phyloP scores from a whole-genome alignment of 352 stramenopile species.

The Pythium apleroticum region DNA sequence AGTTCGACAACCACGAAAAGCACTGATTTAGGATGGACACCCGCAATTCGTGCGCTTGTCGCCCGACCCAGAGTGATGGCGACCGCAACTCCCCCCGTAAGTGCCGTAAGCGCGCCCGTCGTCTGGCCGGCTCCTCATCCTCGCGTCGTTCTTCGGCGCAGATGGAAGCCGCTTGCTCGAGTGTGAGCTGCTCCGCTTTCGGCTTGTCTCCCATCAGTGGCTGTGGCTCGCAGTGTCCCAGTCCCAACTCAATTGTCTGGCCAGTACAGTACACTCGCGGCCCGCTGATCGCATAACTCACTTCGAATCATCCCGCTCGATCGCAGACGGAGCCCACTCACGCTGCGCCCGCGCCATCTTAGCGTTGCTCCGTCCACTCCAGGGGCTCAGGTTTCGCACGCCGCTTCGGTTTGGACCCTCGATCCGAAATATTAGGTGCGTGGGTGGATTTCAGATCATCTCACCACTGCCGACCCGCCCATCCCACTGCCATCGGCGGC shows the following conservation, averaged over 20 bases:
- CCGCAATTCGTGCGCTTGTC: neutral
- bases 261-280: too few relatives aligned
- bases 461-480: neutral
- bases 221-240: too few relatives aligned
- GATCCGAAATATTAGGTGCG: conserved; percentile 6
- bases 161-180: neutral
- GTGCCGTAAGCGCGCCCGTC: conserved; percentile 1
- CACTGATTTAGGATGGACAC: neutral
- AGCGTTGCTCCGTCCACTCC: too few relatives aligned
- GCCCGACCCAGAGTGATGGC: neutral
- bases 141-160: neutral
- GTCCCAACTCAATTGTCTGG: too few relatives aligned
- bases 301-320: neutral
- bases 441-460: conserved; percentile 5
- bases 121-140: conserved; percentile 2
- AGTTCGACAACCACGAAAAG: too few relatives aligned
- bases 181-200: neutral
- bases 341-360: too few relatives aligned
- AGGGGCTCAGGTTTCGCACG: too few relatives aligned
- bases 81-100: neutral
- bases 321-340: neutral
- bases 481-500: neutral
- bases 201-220: neutral
- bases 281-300: neutral
- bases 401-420: neutral